Evolutionary conservation across 2,329 filamentous ascomycete species (phyloP).

Genomic region (Helicocarpus griseus): DNA sequence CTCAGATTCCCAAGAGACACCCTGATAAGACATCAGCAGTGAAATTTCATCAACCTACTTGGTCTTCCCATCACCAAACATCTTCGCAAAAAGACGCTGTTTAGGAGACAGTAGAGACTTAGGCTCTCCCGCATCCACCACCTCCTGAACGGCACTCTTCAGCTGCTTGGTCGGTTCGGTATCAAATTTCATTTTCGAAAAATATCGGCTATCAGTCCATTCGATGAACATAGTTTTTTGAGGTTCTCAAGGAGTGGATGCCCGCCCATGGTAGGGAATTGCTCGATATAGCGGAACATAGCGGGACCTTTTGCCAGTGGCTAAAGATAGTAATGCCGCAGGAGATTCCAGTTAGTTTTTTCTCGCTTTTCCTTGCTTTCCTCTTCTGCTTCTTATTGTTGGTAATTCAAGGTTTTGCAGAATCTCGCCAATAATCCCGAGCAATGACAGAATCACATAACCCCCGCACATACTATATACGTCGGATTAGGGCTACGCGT

Average conservation of each 20-base stretch:
- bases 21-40: no score
- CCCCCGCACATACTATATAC: no score
- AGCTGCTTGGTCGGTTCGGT: not conserved
- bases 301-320: slow-evolving; percentile 3
- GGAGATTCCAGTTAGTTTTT: not conserved
- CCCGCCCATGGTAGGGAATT: not conserved
- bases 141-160: not conserved
- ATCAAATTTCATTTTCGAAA: slow-evolving; percentile 1
- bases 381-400: no score
- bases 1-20: no score
- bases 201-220: slow-evolving; percentile 1
- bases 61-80: not conserved
- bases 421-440: no score
- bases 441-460: no score
- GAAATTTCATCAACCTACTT: not conserved
- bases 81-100: not conserved
- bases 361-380: no score
- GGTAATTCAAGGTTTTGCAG: not conserved
- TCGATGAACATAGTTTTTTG: slow-evolving; percentile 1
- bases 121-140: not conserved
- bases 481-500: no score
- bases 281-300: not conserved
- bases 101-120: not conserved
- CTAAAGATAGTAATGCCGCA: not conserved
- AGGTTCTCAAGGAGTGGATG: not conserved